Evolutionary conservation across 1,284 basidiomycete genomes (phyloP), one percentile per base, ranked within the genome.

Genomic region (Cryptococcus amylolentus): DNA sequence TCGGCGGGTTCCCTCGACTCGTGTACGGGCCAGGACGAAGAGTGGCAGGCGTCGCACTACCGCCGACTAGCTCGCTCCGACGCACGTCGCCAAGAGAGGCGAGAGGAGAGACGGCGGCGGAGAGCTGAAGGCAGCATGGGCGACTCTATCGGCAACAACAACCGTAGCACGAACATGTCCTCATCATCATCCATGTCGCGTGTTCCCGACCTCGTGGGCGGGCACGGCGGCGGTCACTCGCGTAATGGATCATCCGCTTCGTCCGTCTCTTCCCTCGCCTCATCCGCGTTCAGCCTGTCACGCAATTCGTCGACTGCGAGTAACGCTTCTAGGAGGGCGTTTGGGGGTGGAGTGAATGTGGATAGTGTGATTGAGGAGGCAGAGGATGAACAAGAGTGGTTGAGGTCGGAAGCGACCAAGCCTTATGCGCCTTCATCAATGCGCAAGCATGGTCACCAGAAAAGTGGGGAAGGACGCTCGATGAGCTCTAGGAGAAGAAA

Each of bases 1-100:
- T 59, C 51, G 12, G 31, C 31, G 31, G 31, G 31, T 10, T 35
- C 31, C 7, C 31, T 35, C 31, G 31, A 35, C 10, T 35, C 31
- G 31, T 35, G 56, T 28, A 41, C 50, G 9, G 35, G 37, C 41
- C 47, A 49, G 42, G 57, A 58, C 38, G 50, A 31, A 12, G 68
- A 71, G 12, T 70, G 69, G 66, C 62, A 67, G 39, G 72, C 66
- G 7, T 69, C 71, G 1, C 73, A 75, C 58, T 76, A 75, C 55
- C 69, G 75, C 26, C 62, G 73, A 37, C 55, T 76, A 57, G 67
- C 68, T 28, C 67, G 69, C 2, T 70, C 70, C 28, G 75, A 77
- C 38, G 58, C 72, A 37, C 62, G 71, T 18, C 64, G 63, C 3
- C 65, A 71, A 31, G 68, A 73, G 52, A 49, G 67, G n/a, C 51